Percentiles rank a stretch among this genome's conserved stretches.
Evolutionary conservation across 306 rosid species (phyloP).

Genomic region (Cajanus cajan): DNA sequence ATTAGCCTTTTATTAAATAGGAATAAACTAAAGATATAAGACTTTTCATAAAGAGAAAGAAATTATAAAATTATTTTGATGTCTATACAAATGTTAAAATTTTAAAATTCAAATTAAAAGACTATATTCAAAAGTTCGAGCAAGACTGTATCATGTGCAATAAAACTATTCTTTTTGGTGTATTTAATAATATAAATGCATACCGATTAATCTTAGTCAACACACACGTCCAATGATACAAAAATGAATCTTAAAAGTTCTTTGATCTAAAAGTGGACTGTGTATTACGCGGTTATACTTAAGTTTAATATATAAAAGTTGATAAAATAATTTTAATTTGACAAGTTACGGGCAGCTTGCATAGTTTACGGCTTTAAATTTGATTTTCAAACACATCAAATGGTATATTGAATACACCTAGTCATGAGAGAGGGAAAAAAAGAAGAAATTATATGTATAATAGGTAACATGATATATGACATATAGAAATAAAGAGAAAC

Average conservation of each 20-base stretch:
- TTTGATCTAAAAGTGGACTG: neutral
- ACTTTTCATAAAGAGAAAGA: neutral
- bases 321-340: neutral
- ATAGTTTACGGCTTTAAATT: neutral
- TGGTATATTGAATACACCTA: too few relatives aligned
- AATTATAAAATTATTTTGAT: neutral
- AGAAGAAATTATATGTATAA: too few relatives aligned
- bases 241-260: neutral
- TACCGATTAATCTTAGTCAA: too few relatives aligned
- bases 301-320: neutral
- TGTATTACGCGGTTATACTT: neutral
- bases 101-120: neutral
- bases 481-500: too few relatives aligned
- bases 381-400: too few relatives aligned
- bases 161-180: too few relatives aligned
- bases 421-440: too few relatives aligned
- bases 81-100: neutral
- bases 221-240: too few relatives aligned
- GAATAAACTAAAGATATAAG: neutral
- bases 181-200: too few relatives aligned
- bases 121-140: neutral
- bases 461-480: too few relatives aligned
- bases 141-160: too few relatives aligned
- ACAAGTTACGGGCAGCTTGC: neutral
- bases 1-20: neutral